Base-by-base conservation (phyloP, 495 filamentous ascomycete species). In the Lepidopterella palustris region DNA sequence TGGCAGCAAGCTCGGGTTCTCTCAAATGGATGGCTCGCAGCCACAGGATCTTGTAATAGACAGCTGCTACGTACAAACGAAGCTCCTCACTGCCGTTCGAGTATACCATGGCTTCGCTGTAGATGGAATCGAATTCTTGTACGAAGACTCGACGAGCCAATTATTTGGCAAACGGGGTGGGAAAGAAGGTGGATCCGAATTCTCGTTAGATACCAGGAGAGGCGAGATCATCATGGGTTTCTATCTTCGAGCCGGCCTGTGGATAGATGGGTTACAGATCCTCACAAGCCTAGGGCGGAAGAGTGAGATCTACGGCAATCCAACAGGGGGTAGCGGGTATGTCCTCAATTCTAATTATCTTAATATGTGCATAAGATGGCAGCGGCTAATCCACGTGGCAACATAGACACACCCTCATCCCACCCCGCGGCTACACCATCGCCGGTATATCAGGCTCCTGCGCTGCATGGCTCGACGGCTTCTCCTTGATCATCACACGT, bases 251-350 rank as follows among this genome's bases (percentile, higher is more conserved):
- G 82, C 89, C 42, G 90, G 90, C 10, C 73, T 82, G 32, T 93
- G 89, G 87, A 87, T 97, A 60, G 91, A 96, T 71, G 93, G 84
- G 13, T 82, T 98, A 54, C 89, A 96, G 69, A 87, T 98, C 58
- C 71, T 97, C 68, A 97, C 93, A 6, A 96, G 87, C 67, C 73
- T 88, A 27, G 92, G 91, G 28, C 80, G 93, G 60, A 88, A 85
- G 70, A 97, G 92, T 4, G 84, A 86, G 45, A 68, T 95, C 40
- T 97, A 83, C 78, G 93, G 93, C 15, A 96, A 96, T 68, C 72
- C 85, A 10, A 74, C 76, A 58, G 91, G 91, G 49, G 92, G 93
- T 52, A 87, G 84, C 64, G 84, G 84, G 93, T 97, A 83, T 70
- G 84, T 76, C 23, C 59, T n/a, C n/a, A n/a, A 27, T 28, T 9